Base-by-base conservation (phyloP, 2,329 filamentous ascomycete species). In the Hypoxylon sp. region DNA sequence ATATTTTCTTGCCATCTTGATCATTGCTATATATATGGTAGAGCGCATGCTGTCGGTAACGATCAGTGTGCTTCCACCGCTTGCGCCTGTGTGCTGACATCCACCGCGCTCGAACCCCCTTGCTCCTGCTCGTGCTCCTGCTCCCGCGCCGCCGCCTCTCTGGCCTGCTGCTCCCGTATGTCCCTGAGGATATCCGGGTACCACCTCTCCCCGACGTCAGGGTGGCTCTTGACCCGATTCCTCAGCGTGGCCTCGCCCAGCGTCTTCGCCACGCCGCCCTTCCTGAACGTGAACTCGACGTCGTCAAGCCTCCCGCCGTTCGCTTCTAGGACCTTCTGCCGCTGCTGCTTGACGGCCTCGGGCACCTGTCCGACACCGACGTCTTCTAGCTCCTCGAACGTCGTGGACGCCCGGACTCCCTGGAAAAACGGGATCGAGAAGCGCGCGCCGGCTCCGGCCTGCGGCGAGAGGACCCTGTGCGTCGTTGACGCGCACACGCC, bases 381-480 rank as follows among this genome's bases (percentile, higher is more conserved):
- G 20, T 72, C 78, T 75, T 87, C 90, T 78, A 96, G 88, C 71
- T 91, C 89, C 74, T 93, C 92, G 75, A 96, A 96, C 16, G 87
- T 86, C 0, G 92, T 89, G 76, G 93, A 91, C 61, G 92, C 89
- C 72, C 89, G 88, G 64, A 96, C 91, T 20, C 93, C 93, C 77
- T 96, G 93, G 81, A 96, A 96, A 80, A 97, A 96, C 0, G 93
- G 93, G 49, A 96, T 90, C 6, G 88, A 92, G 80, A 89, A 95
- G 57, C 93, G 83, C 30, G 93, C 83, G 3, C 92, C 93, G 8
- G 85, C 81, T 11, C 91, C 92, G 6, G 87, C 86, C 1, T 81
- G 74, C 0, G 93, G 93, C 28, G 87, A 91, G n/a, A 96, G 82
- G 33, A 96, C 93, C 8, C 93, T 85, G 78, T 96, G 93, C 40